These are phyloP conservation scores for Blastobotrys mokoenaii DNA, from an alignment of 805 yeast species.

Conservation along the genomic window DNA sequence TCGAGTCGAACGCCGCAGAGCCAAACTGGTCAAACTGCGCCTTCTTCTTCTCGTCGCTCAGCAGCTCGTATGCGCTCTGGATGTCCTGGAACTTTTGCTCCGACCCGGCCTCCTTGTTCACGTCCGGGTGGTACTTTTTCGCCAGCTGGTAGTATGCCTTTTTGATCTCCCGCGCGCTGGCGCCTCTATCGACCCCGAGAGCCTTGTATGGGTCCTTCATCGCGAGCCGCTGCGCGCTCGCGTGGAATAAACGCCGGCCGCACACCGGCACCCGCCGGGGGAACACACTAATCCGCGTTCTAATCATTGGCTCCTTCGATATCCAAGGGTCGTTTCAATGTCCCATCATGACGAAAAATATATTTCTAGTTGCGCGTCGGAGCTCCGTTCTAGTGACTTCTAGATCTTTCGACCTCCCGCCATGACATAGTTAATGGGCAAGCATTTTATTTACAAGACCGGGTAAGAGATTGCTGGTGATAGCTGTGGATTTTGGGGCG, in stretches of 20 bases:
- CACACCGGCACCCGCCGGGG: background rate
- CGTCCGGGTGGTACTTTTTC: conserved; percentile 92
- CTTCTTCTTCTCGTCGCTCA: conserved; percentile 77
- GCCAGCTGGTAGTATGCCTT: conserved; percentile 92
- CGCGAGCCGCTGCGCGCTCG: conserved; percentile 6
- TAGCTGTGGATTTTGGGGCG: too few species aligned
- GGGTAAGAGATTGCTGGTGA: too few species aligned
- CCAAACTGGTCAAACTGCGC: conserved; percentile 91
- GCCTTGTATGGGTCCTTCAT: conserved; percentile 71
- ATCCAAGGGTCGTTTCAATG: background rate
- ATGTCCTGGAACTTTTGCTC: conserved; percentile 85
- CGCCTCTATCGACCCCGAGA: conserved; percentile 65
- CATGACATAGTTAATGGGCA: too few species aligned
- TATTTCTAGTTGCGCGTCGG: background rate
- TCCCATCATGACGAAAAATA: background rate
- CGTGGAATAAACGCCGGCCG: conserved; percentile 7
- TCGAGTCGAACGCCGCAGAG: conserved; percentile 67
- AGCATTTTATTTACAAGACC: too few species aligned
- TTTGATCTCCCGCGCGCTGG: conserved; percentile 79
- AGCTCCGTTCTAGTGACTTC: background rate
- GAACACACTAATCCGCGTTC: too few species aligned
- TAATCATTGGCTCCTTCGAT: too few species aligned
- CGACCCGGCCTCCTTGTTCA: conserved; percentile 83
- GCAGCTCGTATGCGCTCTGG: conserved; percentile 89
- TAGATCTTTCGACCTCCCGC: background rate